Evolutionary conservation across 768 basidiomycete genomes (phyloP).

Genomic region (Psilocybe cyanescens): DNA sequence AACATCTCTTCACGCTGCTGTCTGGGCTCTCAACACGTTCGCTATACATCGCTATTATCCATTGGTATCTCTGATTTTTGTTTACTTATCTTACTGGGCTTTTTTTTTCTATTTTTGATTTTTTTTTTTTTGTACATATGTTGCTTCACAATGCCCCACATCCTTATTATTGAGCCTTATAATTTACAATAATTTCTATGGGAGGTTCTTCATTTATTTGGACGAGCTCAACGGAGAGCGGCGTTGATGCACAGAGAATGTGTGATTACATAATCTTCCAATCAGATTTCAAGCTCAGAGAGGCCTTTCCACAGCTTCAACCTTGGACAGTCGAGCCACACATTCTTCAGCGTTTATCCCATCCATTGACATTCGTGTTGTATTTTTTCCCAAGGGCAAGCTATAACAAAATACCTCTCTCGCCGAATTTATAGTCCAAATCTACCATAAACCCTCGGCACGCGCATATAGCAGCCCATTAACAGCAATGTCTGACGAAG

Average conservation of each 20-base stretch:
- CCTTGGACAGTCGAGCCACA: conserved; percentile 5
- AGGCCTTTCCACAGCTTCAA: conserved; percentile 2
- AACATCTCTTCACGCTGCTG: background rate
- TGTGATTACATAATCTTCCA: conserved; percentile 18
- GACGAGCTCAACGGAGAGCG: no score
- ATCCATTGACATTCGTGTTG: background rate
- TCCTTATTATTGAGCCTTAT: background rate
- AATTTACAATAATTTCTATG: background rate
- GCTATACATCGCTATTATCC: background rate
- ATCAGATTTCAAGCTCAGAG: conserved; percentile 21
- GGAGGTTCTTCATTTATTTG: background rate
- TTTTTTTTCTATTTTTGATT: background rate
- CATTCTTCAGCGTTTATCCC: background rate
- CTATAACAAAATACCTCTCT: background rate
- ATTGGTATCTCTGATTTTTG: background rate
- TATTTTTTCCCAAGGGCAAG: background rate
- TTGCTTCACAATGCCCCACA: background rate
- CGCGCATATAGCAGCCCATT: conserved; percentile 2
- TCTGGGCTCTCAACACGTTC: background rate
- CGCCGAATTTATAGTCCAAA: background rate
- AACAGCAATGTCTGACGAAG: conserved; percentile 57
- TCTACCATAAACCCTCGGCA: conserved; percentile 1
- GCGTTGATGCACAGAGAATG: background rate
- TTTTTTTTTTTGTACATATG: background rate
- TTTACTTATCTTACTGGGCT: background rate